These are phyloP conservation scores for Acephala macrosclerotiorum DNA, from an alignment of 2,329 filamentous ascomycete genomes.

Conservation along the genomic window DNA sequence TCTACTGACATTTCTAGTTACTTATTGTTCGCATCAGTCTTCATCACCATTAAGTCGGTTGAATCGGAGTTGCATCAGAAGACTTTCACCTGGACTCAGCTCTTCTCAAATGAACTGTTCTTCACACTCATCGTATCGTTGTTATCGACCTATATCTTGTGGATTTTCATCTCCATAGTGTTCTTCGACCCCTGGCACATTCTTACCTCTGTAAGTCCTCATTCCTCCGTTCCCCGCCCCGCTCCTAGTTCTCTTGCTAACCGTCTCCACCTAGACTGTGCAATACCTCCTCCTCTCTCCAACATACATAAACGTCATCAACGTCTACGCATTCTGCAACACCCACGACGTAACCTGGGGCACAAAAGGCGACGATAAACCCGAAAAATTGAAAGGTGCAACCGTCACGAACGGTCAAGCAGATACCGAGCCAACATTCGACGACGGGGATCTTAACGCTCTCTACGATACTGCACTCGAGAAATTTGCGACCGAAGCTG, in stretches of 20 bases:
- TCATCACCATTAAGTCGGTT: constrained; percentile 87
- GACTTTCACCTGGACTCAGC: constrained; percentile 70
- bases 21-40: constrained; percentile 90
- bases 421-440: constrained; percentile 22
- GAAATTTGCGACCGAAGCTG: constrained; percentile 75
- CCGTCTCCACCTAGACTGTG: constrained; percentile 57
- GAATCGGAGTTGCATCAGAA: constrained; percentile 68
- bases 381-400: constrained; percentile 85
- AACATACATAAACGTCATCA: constrained; percentile 96
- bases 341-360: constrained; percentile 97
- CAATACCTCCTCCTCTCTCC: constrained; percentile 95
- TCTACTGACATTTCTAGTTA: constrained; percentile 60
- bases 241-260: too few species aligned
- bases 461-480: constrained; percentile 86
- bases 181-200: constrained; percentile 99
- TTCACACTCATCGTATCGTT: constrained; percentile 92
- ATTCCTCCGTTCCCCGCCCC: background rate
- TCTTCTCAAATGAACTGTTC: constrained; percentile 88
- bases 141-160: constrained; percentile 89
- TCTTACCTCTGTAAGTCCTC: constrained; percentile 68
- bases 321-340: constrained; percentile 98
- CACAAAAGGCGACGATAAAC: constrained; percentile 95
- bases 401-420: constrained; percentile 85
- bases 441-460: constrained; percentile 76
- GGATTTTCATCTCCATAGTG: constrained; percentile 86